These are phyloP conservation scores for Lentinus brumalis DNA, from an alignment of 768 basidiomycete genomes.

Conservation along the genomic window DNA sequence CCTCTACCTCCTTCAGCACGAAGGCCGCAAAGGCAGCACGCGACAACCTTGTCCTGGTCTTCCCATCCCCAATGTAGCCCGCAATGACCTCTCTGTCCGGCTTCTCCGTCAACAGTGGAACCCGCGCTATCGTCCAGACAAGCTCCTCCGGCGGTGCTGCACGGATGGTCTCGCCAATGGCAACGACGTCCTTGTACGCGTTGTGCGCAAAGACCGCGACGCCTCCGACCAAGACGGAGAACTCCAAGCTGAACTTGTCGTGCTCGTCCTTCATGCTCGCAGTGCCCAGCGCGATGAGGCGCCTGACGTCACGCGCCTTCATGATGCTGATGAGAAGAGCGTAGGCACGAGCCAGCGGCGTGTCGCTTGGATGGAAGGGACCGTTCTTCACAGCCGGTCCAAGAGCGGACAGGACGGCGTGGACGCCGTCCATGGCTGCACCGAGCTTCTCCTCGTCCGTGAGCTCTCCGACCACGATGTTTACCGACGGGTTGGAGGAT, in stretches of 20 bases:
- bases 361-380: slow-evolving; percentile 44
- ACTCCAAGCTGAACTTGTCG: slow-evolving; percentile 56
- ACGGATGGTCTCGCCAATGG: slow-evolving; percentile 58
- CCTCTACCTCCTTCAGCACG: slow-evolving; percentile 56
- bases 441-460: slow-evolving; percentile 51
- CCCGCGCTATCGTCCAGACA: slow-evolving; percentile 72
- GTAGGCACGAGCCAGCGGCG: slow-evolving; percentile 67
- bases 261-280: slow-evolving; percentile 61
- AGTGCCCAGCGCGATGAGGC: slow-evolving; percentile 69
- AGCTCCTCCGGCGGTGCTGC: slow-evolving; percentile 44
- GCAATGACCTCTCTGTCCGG: slow-evolving; percentile 48
- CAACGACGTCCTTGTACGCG: slow-evolving; percentile 72
- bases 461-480: slow-evolving; percentile 57
- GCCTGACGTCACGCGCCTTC: slow-evolving; percentile 51
- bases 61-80: slow-evolving; percentile 71
- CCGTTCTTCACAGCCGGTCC: slow-evolving; percentile 51
- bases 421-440: slow-evolving; percentile 55
- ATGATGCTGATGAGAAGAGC: slow-evolving; percentile 55
- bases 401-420: slow-evolving; percentile 68
- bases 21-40: slow-evolving; percentile 64
- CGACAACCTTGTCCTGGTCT: slow-evolving; percentile 49
- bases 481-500: slow-evolving; percentile 44
- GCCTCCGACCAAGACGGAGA: slow-evolving; percentile 42
- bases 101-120: slow-evolving; percentile 60
- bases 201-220: slow-evolving; percentile 45